These are phyloP conservation scores for Metschnikowia anglica DNA, from an alignment of 805 yeast genomes.

Conservation along the genomic window DNA sequence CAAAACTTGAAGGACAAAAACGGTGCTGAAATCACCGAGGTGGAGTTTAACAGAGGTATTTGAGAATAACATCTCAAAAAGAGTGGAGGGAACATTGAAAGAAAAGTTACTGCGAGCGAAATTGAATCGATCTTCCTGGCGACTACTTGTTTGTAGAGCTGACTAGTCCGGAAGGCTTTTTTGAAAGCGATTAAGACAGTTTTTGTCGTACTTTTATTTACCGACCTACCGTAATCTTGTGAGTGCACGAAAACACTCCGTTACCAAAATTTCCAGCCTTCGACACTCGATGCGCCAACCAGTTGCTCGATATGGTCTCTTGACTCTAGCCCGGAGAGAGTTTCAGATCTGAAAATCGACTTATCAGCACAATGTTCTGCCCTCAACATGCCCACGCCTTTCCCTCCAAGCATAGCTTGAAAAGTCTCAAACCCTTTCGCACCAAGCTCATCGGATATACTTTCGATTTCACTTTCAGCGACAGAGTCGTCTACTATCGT, in stretches of 20 bases:
- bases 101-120: no score
- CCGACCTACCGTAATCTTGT: neutral
- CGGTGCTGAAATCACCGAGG: slow-evolving; percentile 56
- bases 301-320: slow-evolving; percentile 49
- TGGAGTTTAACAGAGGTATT: slow-evolving; percentile 93
- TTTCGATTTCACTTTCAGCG: slow-evolving; percentile 33
- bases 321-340: slow-evolving; percentile 37
- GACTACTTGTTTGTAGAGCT: no score
- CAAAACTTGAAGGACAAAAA: slow-evolving; percentile 56
- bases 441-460: slow-evolving; percentile 37
- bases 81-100: no score
- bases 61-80: no score
- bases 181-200: no score
- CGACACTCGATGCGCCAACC: slow-evolving; percentile 43
- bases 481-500: slow-evolving; percentile 62
- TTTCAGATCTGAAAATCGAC: slow-evolving; percentile 28
- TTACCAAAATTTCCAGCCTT: slow-evolving; percentile 65
- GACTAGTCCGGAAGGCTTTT: no score
- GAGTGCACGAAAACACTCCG: neutral
- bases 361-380: slow-evolving; percentile 12
- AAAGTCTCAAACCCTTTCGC: slow-evolving; percentile 66
- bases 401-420: slow-evolving; percentile 83
- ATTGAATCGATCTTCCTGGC: no score
- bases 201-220: no score
- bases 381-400: slow-evolving; percentile 67